Conservation (phyloP, 176 grass and related monocot species). For the Elymus sibiricus region DNA sequence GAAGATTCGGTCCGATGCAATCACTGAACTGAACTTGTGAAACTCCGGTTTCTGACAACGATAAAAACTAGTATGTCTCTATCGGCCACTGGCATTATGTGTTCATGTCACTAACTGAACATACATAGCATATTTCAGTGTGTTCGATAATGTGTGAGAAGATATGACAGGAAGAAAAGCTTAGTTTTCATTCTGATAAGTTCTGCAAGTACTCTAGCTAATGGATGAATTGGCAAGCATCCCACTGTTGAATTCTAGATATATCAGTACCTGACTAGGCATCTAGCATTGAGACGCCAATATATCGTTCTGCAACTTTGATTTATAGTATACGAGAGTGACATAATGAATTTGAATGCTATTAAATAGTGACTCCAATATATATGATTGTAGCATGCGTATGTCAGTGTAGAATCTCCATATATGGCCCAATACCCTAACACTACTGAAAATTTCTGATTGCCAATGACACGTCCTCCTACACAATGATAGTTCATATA, state of each 20-base stretch:
- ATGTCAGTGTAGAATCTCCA: too few species aligned
- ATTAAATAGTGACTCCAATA: not conserved
- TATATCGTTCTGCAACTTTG: not conserved
- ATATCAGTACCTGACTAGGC: conserved; percentile 15
- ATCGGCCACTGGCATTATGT: not conserved
- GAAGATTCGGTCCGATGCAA: not conserved
- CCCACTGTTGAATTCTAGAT: conserved; percentile 26
- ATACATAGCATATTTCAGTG: not conserved
- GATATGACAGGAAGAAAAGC: not conserved
- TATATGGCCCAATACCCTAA: not conserved
- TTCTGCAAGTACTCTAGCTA: conserved; percentile 26
- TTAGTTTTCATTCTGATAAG: conserved; percentile 4
- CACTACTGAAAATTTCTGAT: not conserved
- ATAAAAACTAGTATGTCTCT: not conserved
- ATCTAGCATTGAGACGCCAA: not conserved
- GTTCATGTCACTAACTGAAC: not conserved
- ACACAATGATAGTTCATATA: not conserved
- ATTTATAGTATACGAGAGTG: not conserved
- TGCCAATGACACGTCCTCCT: not conserved
- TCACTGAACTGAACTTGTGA: not conserved
- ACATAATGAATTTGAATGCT: not conserved
- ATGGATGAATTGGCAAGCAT: conserved; percentile 40
- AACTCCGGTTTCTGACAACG: not conserved
- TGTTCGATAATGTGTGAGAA: not conserved
- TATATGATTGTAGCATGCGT: too few species aligned